Conservation (phyloP, 2,329 filamentous ascomycete genomes). For the Talaromyces atroroseus region DNA sequence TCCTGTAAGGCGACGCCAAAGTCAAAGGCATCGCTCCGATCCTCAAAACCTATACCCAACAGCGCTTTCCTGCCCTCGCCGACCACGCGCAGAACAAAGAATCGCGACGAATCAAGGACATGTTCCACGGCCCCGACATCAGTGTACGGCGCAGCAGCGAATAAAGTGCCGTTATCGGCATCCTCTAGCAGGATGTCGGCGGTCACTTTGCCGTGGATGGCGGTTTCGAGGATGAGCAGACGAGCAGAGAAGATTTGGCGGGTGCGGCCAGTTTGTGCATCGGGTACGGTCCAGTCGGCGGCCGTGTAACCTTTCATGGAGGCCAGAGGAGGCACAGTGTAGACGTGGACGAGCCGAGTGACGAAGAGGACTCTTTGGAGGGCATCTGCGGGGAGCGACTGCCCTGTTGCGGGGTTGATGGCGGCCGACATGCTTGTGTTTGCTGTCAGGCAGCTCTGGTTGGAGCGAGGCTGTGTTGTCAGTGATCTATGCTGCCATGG, state of each 20-base stretch:
- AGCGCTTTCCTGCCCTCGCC: constrained; percentile 73
- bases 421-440: neutral
- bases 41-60: constrained; percentile 81
- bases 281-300: constrained; percentile 63
- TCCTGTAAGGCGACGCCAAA: constrained; percentile 77
- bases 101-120: constrained; percentile 71
- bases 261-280: constrained; percentile 49
- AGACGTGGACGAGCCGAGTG: constrained; percentile 70
- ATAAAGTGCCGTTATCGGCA: constrained; percentile 64
- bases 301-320: constrained; percentile 76
- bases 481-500: too few relatives aligned
- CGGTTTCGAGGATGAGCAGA: constrained; percentile 71
- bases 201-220: constrained; percentile 58
- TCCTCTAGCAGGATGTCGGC: constrained; percentile 78
- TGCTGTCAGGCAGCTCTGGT: neutral
- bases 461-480: too few relatives aligned
- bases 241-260: constrained; percentile 82
- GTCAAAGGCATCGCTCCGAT: constrained; percentile 79
- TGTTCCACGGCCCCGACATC: constrained; percentile 63
- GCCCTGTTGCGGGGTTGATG: constrained; percentile 65
- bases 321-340: constrained; percentile 75
- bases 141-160: constrained; percentile 78
- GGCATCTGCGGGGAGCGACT: constrained; percentile 63
- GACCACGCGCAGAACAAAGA: constrained; percentile 77
- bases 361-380: constrained; percentile 83